These are phyloP conservation scores for Morella rubra DNA, from an alignment of 306 rosid species.

Conservation along the genomic window DNA sequence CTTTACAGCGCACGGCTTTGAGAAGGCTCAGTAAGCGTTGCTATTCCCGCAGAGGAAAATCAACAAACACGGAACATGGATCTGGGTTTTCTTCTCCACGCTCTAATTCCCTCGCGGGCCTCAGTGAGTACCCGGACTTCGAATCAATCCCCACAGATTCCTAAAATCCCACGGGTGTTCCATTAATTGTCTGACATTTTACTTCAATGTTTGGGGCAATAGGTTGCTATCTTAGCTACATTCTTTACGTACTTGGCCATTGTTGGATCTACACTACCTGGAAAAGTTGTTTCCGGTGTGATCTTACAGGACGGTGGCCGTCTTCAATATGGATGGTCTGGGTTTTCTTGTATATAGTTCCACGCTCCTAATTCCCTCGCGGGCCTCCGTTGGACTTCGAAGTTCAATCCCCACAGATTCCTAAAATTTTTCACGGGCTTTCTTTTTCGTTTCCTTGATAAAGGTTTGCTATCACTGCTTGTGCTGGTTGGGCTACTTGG, in stretches of 20 bases:
- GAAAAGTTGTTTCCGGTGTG: conserved; percentile 69
- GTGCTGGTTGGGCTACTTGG: too few species aligned
- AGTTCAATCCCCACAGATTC: too few species aligned
- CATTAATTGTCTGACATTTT: conserved; percentile 6
- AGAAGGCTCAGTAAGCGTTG: neutral
- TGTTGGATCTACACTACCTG: conserved; percentile 69
- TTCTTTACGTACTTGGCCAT: conserved; percentile 75
- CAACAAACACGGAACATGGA: conserved; percentile 39
- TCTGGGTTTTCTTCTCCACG: conserved; percentile 43
- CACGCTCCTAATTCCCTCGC: too few species aligned
- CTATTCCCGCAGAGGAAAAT: conserved; percentile 6
- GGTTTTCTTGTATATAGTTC: too few species aligned
- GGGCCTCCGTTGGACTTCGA: too few species aligned
- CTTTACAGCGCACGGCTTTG: neutral
- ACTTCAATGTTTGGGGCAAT: conserved; percentile 15
- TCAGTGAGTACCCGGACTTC: conserved; percentile 40
- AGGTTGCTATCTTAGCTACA: conserved; percentile 58
- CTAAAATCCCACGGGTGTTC: neutral
- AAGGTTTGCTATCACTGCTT: too few species aligned
- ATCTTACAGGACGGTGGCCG: conserved; percentile 53
- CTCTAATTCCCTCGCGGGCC: conserved; percentile 47
- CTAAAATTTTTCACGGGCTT: too few species aligned
- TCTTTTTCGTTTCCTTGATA: too few species aligned
- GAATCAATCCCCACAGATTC: neutral
- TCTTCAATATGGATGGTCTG: too few species aligned